A percentile compares a stretch with the other conserved stretches of the same genome.
Conservation (phyloP, 2,329 filamentous ascomycete genomes). For the Diplodia intermedia region DNA sequence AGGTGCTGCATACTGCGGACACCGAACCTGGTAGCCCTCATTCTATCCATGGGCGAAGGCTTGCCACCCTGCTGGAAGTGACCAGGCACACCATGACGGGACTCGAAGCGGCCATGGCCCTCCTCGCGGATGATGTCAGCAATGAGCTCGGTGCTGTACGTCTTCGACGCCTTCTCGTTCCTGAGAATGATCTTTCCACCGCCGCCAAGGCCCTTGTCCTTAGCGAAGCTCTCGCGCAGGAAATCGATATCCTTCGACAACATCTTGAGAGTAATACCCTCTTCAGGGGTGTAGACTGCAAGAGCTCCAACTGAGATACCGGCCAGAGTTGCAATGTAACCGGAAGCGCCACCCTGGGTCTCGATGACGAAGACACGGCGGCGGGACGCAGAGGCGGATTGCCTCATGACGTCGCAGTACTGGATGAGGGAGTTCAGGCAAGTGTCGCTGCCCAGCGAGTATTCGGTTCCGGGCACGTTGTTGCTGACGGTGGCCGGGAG, state of each 20-base stretch:
- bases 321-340: slow-evolving; percentile 89
- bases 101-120: slow-evolving; percentile 89
- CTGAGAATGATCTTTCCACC: slow-evolving; percentile 95
- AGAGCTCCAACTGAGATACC: slow-evolving; percentile 90
- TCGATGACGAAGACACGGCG: slow-evolving; percentile 97
- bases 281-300: slow-evolving; percentile 95
- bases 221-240: slow-evolving; percentile 81
- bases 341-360: slow-evolving; percentile 92
- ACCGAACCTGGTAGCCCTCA: slow-evolving; percentile 86
- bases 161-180: slow-evolving; percentile 89
- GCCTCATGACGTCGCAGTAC: slow-evolving; percentile 97
- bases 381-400: slow-evolving; percentile 91
- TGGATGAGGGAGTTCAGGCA: slow-evolving; percentile 93
- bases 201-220: slow-evolving; percentile 85
- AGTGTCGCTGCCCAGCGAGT: slow-evolving; percentile 94
- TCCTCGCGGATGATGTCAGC: slow-evolving; percentile 96
- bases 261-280: slow-evolving; percentile 94
- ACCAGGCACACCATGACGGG: slow-evolving; percentile 80
- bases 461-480: slow-evolving; percentile 97
- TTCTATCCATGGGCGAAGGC: slow-evolving; percentile 94
- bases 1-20: slow-evolving; percentile 95
- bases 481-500: slow-evolving; percentile 98
- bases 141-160: slow-evolving; percentile 91
- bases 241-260: slow-evolving; percentile 88
- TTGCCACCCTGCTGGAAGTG: slow-evolving; percentile 95